phyloP scores from a whole-genome alignment of 2,329 filamentous ascomycete genomes.

The Trichoderma polysporum region DNA sequence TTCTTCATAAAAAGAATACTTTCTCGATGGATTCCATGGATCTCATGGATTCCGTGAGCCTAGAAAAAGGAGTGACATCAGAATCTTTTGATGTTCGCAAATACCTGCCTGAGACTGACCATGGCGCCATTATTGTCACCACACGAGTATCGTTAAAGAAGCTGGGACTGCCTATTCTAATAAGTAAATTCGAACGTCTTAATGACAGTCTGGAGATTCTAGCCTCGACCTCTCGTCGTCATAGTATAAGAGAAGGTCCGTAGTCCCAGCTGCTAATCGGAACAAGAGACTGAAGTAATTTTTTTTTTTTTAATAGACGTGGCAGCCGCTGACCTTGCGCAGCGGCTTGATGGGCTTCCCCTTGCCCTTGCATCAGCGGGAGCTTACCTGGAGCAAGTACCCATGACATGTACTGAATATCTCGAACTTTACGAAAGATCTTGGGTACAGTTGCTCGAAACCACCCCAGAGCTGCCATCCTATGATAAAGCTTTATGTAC shows the following conservation, averaged over 20 bases:
- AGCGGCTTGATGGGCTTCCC: neutral
- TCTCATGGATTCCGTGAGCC: neutral
- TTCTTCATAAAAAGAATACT: neutral
- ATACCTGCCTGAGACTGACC: slow-evolving; percentile 34
- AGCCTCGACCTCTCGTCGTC: slow-evolving; percentile 29
- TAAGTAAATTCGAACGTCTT: slow-evolving; percentile 35
- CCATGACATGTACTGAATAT: neutral
- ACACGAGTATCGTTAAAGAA: slow-evolving; percentile 35
- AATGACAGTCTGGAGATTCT: slow-evolving; percentile 35
- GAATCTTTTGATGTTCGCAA: slow-evolving; percentile 34
- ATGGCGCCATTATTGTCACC: slow-evolving; percentile 45
- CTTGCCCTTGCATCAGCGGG: neutral
- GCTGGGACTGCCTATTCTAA: slow-evolving; percentile 34
- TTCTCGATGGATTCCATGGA: neutral
- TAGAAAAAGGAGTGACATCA: neutral
- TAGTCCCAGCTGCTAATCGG: neutral
- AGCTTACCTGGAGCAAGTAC: neutral
- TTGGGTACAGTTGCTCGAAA: neutral
- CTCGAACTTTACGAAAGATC: neutral
- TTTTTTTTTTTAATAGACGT: neutral
- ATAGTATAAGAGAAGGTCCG: slow-evolving; percentile 29
- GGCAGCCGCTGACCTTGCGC: neutral
- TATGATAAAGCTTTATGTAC: neutral
- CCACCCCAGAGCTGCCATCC: neutral
- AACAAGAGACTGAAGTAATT: neutral